These are phyloP conservation scores for Saxophila tyrrhenica DNA, from an alignment of 495 filamentous ascomycete genomes.

Conservation along the genomic window DNA sequence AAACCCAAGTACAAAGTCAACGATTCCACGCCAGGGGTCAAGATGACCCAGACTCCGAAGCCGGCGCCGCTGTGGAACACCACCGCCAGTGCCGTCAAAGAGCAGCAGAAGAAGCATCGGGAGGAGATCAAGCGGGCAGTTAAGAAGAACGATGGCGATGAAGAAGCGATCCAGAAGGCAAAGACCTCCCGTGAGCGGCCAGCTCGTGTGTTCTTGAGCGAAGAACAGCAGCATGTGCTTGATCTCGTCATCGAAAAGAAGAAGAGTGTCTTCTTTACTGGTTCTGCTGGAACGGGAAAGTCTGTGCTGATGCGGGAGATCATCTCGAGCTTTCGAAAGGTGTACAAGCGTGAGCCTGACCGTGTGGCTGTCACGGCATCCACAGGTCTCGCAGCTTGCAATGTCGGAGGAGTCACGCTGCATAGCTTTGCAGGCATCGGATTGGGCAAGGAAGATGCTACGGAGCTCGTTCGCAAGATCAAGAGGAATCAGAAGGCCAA, in stretches of 20 bases:
- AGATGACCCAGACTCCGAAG: slow-evolving; percentile 30
- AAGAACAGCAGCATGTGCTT: slow-evolving; percentile 76
- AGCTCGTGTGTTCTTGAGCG: slow-evolving; percentile 59
- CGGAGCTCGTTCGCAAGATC: slow-evolving; percentile 82
- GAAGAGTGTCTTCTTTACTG: slow-evolving; percentile 95
- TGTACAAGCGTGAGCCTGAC: slow-evolving; percentile 62
- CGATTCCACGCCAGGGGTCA: slow-evolving; percentile 31
- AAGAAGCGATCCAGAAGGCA: slow-evolving; percentile 23
- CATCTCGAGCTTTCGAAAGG: slow-evolving; percentile 65
- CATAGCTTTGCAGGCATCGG: slow-evolving; percentile 96
- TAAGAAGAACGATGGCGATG: slow-evolving; percentile 33
- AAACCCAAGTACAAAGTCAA: slow-evolving; percentile 14
- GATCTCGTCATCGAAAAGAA: slow-evolving; percentile 60
- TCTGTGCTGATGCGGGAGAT: slow-evolving; percentile 90
- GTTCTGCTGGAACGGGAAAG: slow-evolving; percentile 94
- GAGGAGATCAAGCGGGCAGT: slow-evolving; percentile 55
- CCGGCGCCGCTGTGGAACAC: slow-evolving; percentile 57
- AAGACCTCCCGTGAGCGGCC: slow-evolving; percentile 31
- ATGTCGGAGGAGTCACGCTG: slow-evolving; percentile 88
- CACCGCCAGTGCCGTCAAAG: slow-evolving; percentile 68
- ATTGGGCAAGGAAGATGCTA: slow-evolving; percentile 76
- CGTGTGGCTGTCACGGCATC: slow-evolving; percentile 87
- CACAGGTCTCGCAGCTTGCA: slow-evolving; percentile 90
- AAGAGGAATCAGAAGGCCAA: slow-evolving; percentile 78
- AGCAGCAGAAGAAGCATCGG: slow-evolving; percentile 62